Percentiles rank a stretch among this genome's conserved stretches.
Evolutionary conservation across 257 asterid species (phyloP).

Genomic region (Nicotiana tomentosiformis): DNA sequence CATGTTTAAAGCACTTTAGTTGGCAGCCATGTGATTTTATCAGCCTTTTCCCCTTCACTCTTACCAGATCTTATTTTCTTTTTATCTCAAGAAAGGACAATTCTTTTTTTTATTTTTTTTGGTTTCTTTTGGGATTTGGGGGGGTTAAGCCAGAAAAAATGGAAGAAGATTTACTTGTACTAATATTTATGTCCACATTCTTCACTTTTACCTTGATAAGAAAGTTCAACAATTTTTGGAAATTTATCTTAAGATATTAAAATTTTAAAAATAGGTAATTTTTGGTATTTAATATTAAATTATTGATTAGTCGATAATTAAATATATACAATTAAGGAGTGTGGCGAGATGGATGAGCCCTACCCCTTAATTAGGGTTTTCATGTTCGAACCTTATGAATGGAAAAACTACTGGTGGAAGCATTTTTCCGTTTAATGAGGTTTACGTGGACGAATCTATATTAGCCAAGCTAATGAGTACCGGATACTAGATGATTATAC

Average conservation of each 20-base stretch:
- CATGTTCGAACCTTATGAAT: no score
- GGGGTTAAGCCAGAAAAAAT: no score
- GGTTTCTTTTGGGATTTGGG: no score
- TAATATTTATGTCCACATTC: neutral
- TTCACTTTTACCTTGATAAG: neutral
- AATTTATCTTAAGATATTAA: neutral
- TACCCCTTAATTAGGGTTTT: no score
- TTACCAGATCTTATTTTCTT: neutral
- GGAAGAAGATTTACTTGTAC: no score
- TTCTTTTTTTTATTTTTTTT: neutral
- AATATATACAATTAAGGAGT: no score
- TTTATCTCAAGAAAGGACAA: neutral
- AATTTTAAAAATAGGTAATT: neutral
- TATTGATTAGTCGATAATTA: no score
- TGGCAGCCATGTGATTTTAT: constrained; percentile 40
- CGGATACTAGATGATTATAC: no score
- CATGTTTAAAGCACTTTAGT: constrained; percentile 26
- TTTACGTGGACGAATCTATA: no score
- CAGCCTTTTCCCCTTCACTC: constrained; percentile 29
- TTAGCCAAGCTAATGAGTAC: no score
- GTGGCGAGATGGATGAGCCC: no score
- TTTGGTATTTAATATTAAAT: neutral
- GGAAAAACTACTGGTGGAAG: rapidly evolving
- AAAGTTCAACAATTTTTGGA: neutral
- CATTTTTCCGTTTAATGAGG: no score